These are phyloP conservation scores for Termitomyces sp. DNA, from an alignment of 768 basidiomycete species.

Conservation along the genomic window DNA sequence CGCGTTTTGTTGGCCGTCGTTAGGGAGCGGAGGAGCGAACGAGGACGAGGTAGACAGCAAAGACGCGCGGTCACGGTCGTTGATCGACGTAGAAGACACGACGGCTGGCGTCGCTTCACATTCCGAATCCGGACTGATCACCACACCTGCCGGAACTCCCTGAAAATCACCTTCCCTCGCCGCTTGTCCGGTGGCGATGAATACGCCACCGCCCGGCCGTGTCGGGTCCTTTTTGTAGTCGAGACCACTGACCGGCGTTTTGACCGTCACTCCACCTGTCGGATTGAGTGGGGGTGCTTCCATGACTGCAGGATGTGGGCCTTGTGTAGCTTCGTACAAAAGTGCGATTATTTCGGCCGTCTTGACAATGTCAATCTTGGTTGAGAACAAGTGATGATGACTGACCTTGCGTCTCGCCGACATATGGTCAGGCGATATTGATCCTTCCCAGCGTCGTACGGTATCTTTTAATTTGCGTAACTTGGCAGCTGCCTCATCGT, in stretches of 20 bases:
- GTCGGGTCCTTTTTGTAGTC: constrained; percentile 78
- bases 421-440: constrained; percentile 92
- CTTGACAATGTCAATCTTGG: constrained; percentile 31
- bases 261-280: constrained; percentile 61
- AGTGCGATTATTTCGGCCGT: constrained; percentile 91
- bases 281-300: constrained; percentile 75
- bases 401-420: constrained; percentile 84
- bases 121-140: constrained; percentile 49
- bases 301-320: constrained; percentile 41
- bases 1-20: constrained; percentile 4
- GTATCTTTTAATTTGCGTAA: constrained; percentile 81
- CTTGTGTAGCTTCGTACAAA: constrained; percentile 91
- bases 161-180: constrained; percentile 43
- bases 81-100: constrained; percentile 22
- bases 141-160: constrained; percentile 52
- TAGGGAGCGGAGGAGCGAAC: constrained; percentile 32
- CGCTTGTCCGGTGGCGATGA: constrained; percentile 57
- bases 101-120: constrained; percentile 22
- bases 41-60: constrained; percentile 31
- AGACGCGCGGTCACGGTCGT: constrained; percentile 33
- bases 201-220: constrained; percentile 85
- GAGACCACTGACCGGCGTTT: constrained; percentile 49
- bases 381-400: constrained; percentile 20
- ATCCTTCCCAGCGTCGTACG: constrained; percentile 82
- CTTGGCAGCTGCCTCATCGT: constrained; percentile 68